These are phyloP conservation scores for Pseudognaphalium luteoalbum DNA, from an alignment of 129 eudicot genomes.

Conservation along the genomic window DNA sequence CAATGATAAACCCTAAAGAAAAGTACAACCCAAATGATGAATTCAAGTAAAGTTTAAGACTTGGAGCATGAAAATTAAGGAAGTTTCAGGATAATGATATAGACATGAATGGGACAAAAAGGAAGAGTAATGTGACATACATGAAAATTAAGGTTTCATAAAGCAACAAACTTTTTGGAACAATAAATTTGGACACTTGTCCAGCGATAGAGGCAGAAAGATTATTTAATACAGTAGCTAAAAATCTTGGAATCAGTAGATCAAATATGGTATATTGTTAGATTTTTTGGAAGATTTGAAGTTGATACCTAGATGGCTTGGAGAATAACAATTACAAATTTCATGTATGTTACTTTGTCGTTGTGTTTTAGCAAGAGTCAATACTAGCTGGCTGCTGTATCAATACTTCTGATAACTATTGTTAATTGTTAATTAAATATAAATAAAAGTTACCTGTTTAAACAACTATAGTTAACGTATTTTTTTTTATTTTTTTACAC, in stretches of 20 bases:
- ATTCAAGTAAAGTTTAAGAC: neutral
- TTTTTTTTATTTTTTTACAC: too few relatives aligned
- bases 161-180: constrained; percentile 32
- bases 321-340: neutral
- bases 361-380: constrained; percentile 15
- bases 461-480: too few relatives aligned
- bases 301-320: neutral
- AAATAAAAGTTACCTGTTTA: too few relatives aligned
- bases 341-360: neutral
- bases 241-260: neutral
- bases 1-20: constrained; percentile 15
- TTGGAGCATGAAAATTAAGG: constrained; percentile 21
- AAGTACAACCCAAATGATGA: constrained; percentile 10
- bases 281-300: constrained; percentile 1
- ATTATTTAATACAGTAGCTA: constrained; percentile 3
- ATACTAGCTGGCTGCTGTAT: neutral
- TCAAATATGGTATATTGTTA: neutral
- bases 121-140: constrained; percentile 22
- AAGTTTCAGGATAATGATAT: constrained; percentile 5
- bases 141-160: constrained; percentile 1
- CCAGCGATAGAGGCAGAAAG: constrained; percentile 14
- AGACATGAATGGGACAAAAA: constrained; percentile 24
- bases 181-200: constrained; percentile 35
- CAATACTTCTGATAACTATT: too few relatives aligned
- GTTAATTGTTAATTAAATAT: too few relatives aligned